Base-by-base conservation (phyloP, 192 early-diverging fungal genomes). In the Lunasporangiospora selenospora region DNA sequence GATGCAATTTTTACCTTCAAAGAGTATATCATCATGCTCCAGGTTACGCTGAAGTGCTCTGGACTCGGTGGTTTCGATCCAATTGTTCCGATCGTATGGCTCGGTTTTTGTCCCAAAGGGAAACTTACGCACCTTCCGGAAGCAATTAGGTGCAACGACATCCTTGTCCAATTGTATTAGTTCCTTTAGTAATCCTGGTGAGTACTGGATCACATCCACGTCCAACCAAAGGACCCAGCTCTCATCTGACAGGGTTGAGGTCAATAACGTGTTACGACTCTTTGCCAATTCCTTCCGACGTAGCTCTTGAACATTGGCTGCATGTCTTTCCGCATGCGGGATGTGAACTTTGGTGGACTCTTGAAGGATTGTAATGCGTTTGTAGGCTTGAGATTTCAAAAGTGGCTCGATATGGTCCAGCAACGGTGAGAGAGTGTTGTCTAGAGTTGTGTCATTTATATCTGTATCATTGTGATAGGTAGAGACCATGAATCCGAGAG, bases 161-260 rank as follows among this genome's bases (percentile, higher is more conserved):
- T 91, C 89, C 43, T 86, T 91, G 61, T 87, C 78, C 37, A 84
- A 63, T 0, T 73, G 62, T 64, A 88, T 91, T 62, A 91, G 57
- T 30, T 87, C 82, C 23, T 76, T 71, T 16, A 89, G 53, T 39
- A 89, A 57, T 19, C 79, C 81, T 8, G 80, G 77, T 6, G 89
- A 83, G 39, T 89, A 91, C 52, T 84, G 80, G 23, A 85, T 75
- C n/a, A 91, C 81, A 66, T 91, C 89, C 13, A 81, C 84, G 40
- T 91, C 89, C 4, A 91, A 70, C 89, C 89, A 91, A 12, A 91
- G 75, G 13, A 91, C 88, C 89, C 89, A 91, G 11, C 81, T 78
- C 30, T 87, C 84, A 49, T 83, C 77, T n/a, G 63, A 53, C 6
- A 91, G 56, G 1, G 89, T 80, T 7, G 82, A 70, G 1, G 80